Evolutionary conservation across 225 moss, liverwort and hornwort species (phyloP).

Genomic region (Polytrichum formosum): DNA sequence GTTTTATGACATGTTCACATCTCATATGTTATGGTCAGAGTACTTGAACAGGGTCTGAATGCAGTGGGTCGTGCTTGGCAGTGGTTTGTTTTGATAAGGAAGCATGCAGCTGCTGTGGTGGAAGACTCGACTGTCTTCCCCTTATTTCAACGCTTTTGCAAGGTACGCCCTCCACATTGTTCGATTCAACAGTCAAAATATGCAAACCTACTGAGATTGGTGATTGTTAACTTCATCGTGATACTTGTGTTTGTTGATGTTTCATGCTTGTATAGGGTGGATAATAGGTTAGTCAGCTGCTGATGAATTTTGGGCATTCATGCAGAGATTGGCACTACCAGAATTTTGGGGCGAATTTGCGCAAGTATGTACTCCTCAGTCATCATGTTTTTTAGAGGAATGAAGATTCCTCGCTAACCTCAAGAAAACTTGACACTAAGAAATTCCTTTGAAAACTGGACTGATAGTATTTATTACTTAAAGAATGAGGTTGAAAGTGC

Average conservation of each 20-base stretch:
- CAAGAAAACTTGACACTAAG: no score
- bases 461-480: no score
- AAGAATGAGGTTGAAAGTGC: no score
- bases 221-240: background rate
- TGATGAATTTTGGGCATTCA: conserved; percentile 15
- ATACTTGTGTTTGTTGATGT: background rate
- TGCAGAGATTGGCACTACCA: conserved; percentile 84
- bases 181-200: background rate
- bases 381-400: background rate
- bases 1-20: background rate
- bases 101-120: conserved; percentile 79
- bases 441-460: no score
- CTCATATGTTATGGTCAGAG: background rate
- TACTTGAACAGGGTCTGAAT: background rate
- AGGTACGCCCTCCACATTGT: conserved; percentile 39
- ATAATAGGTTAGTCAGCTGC: background rate
- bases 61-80: conserved; percentile 35
- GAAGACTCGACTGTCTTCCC: conserved; percentile 62
- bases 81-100: conserved; percentile 95
- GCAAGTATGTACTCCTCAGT: conserved; percentile 36
- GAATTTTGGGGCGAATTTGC: conserved; percentile 73
- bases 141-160: conserved; percentile 75
- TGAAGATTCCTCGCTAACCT: no score
- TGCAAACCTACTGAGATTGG: background rate
- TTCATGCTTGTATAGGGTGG: conserved; percentile 1